phyloP scores from a whole-genome alignment of 1,139 yeast genomes.

The Scheffersomyces parashehatae region DNA sequence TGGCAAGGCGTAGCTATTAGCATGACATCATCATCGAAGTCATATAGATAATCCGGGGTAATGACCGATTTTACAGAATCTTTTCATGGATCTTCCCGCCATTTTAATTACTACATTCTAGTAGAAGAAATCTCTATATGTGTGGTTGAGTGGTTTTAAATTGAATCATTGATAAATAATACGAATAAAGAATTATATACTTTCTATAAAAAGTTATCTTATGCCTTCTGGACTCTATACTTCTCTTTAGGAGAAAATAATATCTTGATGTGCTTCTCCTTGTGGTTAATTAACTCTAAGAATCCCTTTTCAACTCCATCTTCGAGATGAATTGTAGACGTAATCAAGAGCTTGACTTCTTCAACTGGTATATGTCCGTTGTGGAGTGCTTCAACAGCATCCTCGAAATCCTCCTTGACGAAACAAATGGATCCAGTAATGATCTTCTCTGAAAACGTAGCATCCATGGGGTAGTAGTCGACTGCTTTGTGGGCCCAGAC shows the following conservation, averaged over 20 bases:
- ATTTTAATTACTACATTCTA: too few species aligned
- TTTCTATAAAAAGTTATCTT: background rate
- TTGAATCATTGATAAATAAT: too few species aligned
- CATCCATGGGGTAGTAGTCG: slow-evolving; percentile 37
- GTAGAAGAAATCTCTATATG: too few species aligned
- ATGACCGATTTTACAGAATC: too few species aligned
- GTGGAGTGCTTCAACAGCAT: slow-evolving; percentile 35
- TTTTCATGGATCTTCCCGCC: too few species aligned
- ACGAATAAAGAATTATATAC: too few species aligned
- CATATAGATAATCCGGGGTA: too few species aligned
- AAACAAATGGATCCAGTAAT: slow-evolving; percentile 46
- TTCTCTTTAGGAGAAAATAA: slow-evolving; percentile 27
- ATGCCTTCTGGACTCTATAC: background rate
- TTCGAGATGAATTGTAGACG: slow-evolving; percentile 34
- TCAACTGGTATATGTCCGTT: slow-evolving; percentile 26
- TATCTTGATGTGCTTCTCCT: slow-evolving; percentile 39
- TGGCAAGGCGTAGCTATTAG: too few species aligned
- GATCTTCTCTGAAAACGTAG: slow-evolving; percentile 37
- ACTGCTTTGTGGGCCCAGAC: slow-evolving; percentile 47
- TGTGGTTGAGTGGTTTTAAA: too few species aligned
- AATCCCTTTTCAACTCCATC: slow-evolving; percentile 38
- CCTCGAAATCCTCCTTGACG: slow-evolving; percentile 35
- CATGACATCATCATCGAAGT: too few species aligned
- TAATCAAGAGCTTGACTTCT: slow-evolving; percentile 28
- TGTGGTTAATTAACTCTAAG: slow-evolving; percentile 34